These are phyloP conservation scores for Tinospora cordifolia DNA, from an alignment of 164 flowering plant genomes.

Conservation along the genomic window DNA sequence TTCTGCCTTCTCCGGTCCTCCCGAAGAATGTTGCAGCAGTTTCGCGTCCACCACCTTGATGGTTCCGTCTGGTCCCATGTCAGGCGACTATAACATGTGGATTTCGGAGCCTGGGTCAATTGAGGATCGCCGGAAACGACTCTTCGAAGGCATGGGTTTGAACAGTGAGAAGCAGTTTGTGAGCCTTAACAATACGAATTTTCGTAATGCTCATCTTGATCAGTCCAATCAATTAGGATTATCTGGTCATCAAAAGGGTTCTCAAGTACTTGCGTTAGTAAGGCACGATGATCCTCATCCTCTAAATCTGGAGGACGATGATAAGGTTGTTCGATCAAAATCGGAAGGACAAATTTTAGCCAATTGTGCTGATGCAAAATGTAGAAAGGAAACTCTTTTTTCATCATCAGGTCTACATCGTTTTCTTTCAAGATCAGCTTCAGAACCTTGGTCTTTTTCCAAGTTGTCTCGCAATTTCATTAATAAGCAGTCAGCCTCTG, in stretches of 20 bases:
- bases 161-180: conserved; percentile 30
- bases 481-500: not conserved
- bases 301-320: not conserved
- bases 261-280: too few relatives aligned
- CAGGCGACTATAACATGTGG: conserved; percentile 59
- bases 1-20: conserved; percentile 40
- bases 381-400: conserved; percentile 37
- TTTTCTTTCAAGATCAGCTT: conserved; percentile 38
- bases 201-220: too few relatives aligned
- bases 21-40: conserved; percentile 12
- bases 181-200: conserved; percentile 15
- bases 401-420: conserved; percentile 32
- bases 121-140: conserved; percentile 57
- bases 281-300: too few relatives aligned
- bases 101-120: conserved; percentile 69
- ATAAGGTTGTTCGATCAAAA: conserved; percentile 41
- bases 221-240: too few relatives aligned
- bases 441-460: conserved; percentile 25
- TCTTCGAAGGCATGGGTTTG: conserved; percentile 75
- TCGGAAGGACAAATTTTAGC: conserved; percentile 53
- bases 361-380: conserved; percentile 20
- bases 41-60: not conserved
- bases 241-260: too few relatives aligned
- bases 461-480: conserved; percentile 16
- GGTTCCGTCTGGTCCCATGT: conserved; percentile 9